Evolutionary conservation across 768 basidiomycete species (phyloP).

Genomic region (Boletus coccyginus): DNA sequence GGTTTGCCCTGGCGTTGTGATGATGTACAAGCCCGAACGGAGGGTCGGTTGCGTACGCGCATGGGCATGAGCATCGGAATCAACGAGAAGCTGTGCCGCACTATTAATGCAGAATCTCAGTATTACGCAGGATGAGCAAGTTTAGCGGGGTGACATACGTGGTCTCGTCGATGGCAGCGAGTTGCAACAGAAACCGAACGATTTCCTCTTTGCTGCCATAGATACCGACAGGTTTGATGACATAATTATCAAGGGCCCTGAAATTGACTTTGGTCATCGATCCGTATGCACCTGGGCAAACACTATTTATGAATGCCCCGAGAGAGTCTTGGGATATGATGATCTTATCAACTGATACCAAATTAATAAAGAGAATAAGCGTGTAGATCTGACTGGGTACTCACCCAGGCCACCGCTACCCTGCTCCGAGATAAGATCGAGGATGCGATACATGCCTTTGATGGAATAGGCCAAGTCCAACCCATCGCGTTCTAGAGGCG

Average conservation of each 20-base stretch:
- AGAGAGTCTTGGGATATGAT: slow-evolving; percentile 56
- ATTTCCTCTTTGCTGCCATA: slow-evolving; percentile 57
- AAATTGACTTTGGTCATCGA: slow-evolving; percentile 59
- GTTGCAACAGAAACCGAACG: slow-evolving; percentile 39
- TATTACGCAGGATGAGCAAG: too few species aligned
- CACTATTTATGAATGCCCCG: slow-evolving; percentile 43
- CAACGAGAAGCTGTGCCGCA: slow-evolving; percentile 11
- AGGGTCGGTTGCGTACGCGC: slow-evolving; percentile 3
- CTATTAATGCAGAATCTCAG: not conserved
- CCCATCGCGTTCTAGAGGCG: slow-evolving; percentile 5
- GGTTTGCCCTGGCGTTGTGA: not conserved
- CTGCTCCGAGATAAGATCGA: slow-evolving; percentile 52
- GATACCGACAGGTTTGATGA: slow-evolving; percentile 50
- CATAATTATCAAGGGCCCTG: slow-evolving; percentile 42
- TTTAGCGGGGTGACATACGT: slow-evolving; percentile 32
- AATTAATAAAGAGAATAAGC: not conserved
- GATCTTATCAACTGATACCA: slow-evolving; percentile 54
- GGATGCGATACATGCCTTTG: slow-evolving; percentile 49
- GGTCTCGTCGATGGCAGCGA: slow-evolving; percentile 36
- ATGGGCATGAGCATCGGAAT: slow-evolving; percentile 3
- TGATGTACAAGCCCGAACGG: slow-evolving; percentile 16
- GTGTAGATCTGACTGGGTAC: not conserved
- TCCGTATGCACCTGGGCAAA: slow-evolving; percentile 50
- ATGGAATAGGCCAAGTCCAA: slow-evolving; percentile 31
- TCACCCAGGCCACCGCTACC: slow-evolving; percentile 52